Conservation (phyloP, 2,329 filamentous ascomycete genomes). For the Phyllosticta citribraziliensis region DNA sequence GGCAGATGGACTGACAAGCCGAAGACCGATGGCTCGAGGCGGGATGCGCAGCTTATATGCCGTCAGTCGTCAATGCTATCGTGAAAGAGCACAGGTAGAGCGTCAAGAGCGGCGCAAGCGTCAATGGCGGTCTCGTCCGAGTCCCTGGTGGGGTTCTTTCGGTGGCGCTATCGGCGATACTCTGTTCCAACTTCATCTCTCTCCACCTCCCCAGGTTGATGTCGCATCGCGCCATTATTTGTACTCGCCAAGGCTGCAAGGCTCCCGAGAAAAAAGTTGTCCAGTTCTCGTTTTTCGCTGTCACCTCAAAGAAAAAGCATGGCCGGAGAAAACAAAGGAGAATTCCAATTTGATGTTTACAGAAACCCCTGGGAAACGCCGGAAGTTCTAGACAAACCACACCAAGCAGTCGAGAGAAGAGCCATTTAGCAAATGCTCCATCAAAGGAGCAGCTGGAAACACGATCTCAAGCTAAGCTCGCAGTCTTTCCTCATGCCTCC, state of each 20-base stretch:
- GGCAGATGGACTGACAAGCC: constrained; percentile 3
- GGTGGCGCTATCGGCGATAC: background rate
- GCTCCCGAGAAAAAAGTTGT: no score
- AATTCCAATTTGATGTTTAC: no score
- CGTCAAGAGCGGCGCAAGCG: constrained; percentile 11
- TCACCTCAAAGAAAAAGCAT: no score
- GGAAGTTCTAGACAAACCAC: no score
- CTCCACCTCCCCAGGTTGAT: background rate
- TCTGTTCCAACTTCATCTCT: background rate
- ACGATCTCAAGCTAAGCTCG: no score
- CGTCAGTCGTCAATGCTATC: background rate
- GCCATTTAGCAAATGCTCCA: no score
- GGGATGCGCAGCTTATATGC: constrained; percentile 1
- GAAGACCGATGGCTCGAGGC: background rate
- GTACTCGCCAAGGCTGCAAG: background rate
- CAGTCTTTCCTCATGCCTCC: no score
- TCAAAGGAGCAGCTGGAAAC: no score
- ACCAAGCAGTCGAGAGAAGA: no score
- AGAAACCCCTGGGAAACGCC: no score
- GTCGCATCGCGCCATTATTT: background rate
- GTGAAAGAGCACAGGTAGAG: background rate
- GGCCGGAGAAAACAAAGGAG: no score
- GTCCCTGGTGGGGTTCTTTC: background rate
- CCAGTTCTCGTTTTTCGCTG: no score
- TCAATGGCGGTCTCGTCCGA: constrained; percentile 8